Evolutionary conservation across 2,329 filamentous ascomycete species (phyloP).

Genomic region (Monosporascus cannonballus): DNA sequence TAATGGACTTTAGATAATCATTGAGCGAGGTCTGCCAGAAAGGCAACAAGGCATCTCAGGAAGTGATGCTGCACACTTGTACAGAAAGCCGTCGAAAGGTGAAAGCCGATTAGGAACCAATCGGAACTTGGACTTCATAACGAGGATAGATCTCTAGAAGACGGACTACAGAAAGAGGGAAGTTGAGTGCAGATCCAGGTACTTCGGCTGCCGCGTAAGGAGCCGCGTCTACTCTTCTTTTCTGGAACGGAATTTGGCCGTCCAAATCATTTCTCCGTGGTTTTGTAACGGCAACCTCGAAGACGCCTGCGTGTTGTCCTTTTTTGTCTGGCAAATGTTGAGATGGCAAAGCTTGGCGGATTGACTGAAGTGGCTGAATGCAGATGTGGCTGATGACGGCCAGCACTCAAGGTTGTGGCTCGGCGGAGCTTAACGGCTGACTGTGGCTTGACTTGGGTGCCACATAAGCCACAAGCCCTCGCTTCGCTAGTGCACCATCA

Average conservation of each 20-base stretch:
- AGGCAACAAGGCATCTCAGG: background rate
- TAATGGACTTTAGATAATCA: too few species aligned
- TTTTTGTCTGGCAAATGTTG: too few species aligned
- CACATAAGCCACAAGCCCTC: background rate
- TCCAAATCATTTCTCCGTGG: too few species aligned
- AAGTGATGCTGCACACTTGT: background rate
- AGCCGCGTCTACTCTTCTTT: too few species aligned
- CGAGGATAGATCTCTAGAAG: background rate
- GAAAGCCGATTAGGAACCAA: background rate
- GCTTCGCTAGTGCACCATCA: background rate
- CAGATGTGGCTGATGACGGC: background rate
- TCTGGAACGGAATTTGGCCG: too few species aligned
- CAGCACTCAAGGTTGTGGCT: background rate
- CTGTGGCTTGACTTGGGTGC: constrained; percentile 6
- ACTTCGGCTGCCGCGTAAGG: too few species aligned
- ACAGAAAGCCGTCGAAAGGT: background rate
- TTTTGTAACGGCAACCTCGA: too few species aligned
- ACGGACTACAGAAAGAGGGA: too few species aligned
- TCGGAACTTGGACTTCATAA: background rate
- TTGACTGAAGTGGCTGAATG: background rate
- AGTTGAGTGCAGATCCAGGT: too few species aligned
- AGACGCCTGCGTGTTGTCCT: too few species aligned
- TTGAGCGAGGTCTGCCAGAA: background rate
- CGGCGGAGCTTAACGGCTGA: background rate
- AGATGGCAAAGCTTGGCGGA: too few species aligned